These are phyloP conservation scores for Wickerhamomyces xylosicus DNA, from an alignment of 805 yeast species.

Conservation along the genomic window DNA sequence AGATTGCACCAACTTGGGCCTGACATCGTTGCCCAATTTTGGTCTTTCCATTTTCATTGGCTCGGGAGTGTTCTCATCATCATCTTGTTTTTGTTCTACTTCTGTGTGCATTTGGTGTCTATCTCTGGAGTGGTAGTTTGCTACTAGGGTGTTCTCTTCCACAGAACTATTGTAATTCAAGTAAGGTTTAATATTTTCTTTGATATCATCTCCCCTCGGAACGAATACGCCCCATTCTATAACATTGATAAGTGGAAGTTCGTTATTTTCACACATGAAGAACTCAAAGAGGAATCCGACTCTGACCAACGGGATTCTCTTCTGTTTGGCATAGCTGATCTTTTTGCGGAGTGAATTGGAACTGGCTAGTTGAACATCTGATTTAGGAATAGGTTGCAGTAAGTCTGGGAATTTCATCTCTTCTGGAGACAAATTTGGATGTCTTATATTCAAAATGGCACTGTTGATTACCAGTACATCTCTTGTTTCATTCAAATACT, in stretches of 20 bases:
- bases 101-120: too few species aligned
- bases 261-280: constrained; percentile 23
- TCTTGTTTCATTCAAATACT: constrained; percentile 36
- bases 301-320: constrained; percentile 51
- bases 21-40: too few species aligned
- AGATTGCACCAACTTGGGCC: not conserved
- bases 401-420: constrained; percentile 25
- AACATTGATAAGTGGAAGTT: constrained; percentile 31
- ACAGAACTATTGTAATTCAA: not conserved
- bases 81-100: not conserved
- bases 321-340: constrained; percentile 44
- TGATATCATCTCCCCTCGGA: constrained; percentile 24
- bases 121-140: too few species aligned
- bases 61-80: not conserved
- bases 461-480: constrained; percentile 50
- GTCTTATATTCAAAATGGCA: constrained; percentile 31
- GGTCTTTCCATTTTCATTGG: constrained; percentile 1
- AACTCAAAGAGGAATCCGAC: constrained; percentile 44
- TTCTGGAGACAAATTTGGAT: too few species aligned
- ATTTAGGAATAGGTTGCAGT: constrained; percentile 13
- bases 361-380: constrained; percentile 19
- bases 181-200: constrained; percentile 15
- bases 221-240: constrained; percentile 48
- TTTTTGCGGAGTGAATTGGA: constrained; percentile 39
- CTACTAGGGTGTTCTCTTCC: too few species aligned